Percentiles rank a stretch among this genome's conserved stretches.
These are phyloP conservation scores for Fusarium euwallaceae DNA, from an alignment of 2,329 filamentous ascomycete genomes.

Conservation along the genomic window DNA sequence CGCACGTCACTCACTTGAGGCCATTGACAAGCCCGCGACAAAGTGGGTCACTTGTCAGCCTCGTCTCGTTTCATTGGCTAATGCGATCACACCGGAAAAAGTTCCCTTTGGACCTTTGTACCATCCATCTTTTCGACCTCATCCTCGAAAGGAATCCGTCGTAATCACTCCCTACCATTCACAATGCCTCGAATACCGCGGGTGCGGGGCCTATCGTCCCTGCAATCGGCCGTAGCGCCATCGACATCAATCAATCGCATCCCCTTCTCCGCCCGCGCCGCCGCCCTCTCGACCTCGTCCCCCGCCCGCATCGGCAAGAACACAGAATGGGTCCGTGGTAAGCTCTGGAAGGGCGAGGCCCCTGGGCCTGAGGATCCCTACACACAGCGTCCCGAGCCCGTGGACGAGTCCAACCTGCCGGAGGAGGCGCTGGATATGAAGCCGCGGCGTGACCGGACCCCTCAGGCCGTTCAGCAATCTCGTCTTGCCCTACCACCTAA, in stretches of 20 bases:
- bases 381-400: constrained; percentile 49
- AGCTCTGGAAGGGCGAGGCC: constrained; percentile 57
- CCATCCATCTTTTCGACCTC: constrained; percentile 29
- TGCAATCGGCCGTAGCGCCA: constrained; percentile 45
- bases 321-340: constrained; percentile 55
- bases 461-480: constrained; percentile 45
- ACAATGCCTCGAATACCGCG: constrained; percentile 60
- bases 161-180: not conserved
- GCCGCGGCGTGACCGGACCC: constrained; percentile 39
- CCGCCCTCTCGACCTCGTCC: constrained; percentile 52
- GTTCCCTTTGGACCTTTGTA: constrained; percentile 40
- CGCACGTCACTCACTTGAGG: constrained; percentile 35
- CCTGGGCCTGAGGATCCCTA: constrained; percentile 57
- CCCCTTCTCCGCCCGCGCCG: constrained; percentile 45
- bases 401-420: constrained; percentile 48
- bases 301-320: constrained; percentile 48
- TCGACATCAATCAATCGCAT: constrained; percentile 43
- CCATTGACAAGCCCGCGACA: constrained; percentile 33
- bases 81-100: constrained; percentile 43
- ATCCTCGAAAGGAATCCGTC: constrained; percentile 10
- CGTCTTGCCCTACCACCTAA: constrained; percentile 51
- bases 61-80: constrained; percentile 45
- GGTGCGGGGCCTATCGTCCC: constrained; percentile 51
- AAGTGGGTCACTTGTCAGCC: constrained; percentile 40
- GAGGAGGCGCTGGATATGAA: constrained; percentile 47